Evolutionary conservation across 495 filamentous ascomycete genomes (phyloP), one percentile per base, ranked within the genome.

Genomic region (Physcia stellaris): DNA sequence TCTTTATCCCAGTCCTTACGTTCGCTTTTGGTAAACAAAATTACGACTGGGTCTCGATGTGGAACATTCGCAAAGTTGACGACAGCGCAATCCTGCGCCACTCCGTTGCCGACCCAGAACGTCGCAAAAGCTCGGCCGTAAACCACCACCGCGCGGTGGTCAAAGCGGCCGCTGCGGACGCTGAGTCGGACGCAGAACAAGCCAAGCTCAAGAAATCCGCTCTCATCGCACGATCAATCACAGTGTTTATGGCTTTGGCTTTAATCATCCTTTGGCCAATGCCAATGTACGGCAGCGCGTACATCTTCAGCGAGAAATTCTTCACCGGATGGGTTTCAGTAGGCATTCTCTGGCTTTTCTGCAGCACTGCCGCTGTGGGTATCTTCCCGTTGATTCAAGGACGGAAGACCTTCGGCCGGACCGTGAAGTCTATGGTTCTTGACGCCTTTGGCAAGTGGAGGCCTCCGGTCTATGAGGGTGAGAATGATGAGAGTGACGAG

Each of bases 211-310:
- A 24, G 10, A 71, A 72, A 6, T 81, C 86, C 0, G 75, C 83
- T 21, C 71, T 79, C 42, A 86, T 92, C 51, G 84, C 86, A 9
- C 83, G 83, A 47, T 72, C 64, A 4, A 68, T 83, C 46, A 94
- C 86, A 0, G 66, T 80, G 17, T 60, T 73, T 48, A 68, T 94
- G 64, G 86, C 86, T 0, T 42, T 94, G 0, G 70, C 73, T 6
- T 60, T 96, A 38, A 58, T 96, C 2, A 66, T 96, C 16, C 70
- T 94, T 33, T 96, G 88, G 88, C 88, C 88, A 6, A 90, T 94
- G 67, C 88, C 88, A 1, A 75, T 96, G 75, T 96, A 92, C 53
- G 88, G 85, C 6, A 66, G 67, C 5, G 73, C 72, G 16, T 96
- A 96, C 52, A 70, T 94, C 26, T 94, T 94, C 63, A 81, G 74